Conservation (phyloP, 495 filamentous ascomycete species). For the Tuber aestivum region DNA sequence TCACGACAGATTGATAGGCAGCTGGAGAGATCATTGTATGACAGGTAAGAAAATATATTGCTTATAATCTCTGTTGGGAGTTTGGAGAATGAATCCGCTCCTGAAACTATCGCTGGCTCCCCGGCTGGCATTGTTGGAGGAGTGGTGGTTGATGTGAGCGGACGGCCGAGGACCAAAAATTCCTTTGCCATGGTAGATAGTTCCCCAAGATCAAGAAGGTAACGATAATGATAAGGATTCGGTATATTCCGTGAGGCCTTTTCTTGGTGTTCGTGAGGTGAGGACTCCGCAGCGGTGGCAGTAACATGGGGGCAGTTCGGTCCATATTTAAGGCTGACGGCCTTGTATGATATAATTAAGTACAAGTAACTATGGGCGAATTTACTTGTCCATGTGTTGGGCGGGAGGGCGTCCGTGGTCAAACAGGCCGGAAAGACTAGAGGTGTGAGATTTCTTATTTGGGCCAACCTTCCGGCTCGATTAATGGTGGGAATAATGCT, state of each 20-base stretch:
- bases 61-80: constrained; percentile 36
- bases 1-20: constrained; percentile 37
- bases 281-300: neutral
- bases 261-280: neutral
- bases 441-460: neutral
- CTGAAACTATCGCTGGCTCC: constrained; percentile 7
- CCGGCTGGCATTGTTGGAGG: neutral
- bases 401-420: neutral
- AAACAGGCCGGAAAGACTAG: neutral
- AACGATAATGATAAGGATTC: neutral
- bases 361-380: neutral
- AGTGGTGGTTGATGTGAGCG: neutral
- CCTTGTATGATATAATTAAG: neutral
- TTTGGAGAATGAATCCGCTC: constrained; percentile 25
- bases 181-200: neutral
- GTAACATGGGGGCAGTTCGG: neutral
- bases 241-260: neutral
- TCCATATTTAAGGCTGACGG: neutral
- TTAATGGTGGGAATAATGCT: neutral
- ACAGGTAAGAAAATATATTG: constrained; percentile 37
- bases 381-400: neutral
- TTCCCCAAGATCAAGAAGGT: neutral
- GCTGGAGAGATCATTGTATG: constrained; percentile 30
- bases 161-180: neutral
- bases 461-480: neutral